These are phyloP conservation scores for Parastagonospora avenae DNA, from an alignment of 2,329 filamentous ascomycete species.

Conservation along the genomic window DNA sequence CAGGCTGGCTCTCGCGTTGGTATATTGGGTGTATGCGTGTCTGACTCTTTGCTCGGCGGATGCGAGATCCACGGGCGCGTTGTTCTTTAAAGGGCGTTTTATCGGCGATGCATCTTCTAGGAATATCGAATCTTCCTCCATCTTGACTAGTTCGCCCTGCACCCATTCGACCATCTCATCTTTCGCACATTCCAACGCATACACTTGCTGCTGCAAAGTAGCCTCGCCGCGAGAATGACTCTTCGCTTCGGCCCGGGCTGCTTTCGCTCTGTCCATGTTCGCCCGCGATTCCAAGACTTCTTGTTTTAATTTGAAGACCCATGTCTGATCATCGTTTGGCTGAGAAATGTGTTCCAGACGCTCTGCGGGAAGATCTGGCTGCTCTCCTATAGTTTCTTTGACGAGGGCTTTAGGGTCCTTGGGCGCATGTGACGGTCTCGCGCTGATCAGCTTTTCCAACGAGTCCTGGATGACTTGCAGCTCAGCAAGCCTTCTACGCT, in stretches of 20 bases:
- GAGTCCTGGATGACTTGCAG: constrained; percentile 55
- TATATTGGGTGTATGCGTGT: constrained; percentile 40
- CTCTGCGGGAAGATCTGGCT: constrained; percentile 44
- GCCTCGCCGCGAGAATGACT: constrained; percentile 1
- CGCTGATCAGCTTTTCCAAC: constrained; percentile 45
- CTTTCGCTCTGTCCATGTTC: constrained; percentile 39
- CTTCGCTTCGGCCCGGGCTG: constrained; percentile 21
- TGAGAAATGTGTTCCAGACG: constrained; percentile 32
- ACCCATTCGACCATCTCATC: constrained; percentile 59
- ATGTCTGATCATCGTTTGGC: constrained; percentile 25
- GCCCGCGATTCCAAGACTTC: constrained; percentile 44
- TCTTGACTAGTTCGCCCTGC: constrained; percentile 54
- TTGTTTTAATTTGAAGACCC: constrained; percentile 46
- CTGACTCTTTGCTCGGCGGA: constrained; percentile 33
- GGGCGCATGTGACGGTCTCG: constrained; percentile 38
- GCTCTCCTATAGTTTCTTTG: constrained; percentile 40
- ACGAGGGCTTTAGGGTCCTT: constrained; percentile 35
- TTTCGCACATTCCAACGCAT: constrained; percentile 52
- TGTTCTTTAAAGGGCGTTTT: constrained; percentile 21
- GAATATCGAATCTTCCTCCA: constrained; percentile 44
- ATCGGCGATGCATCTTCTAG: constrained; percentile 42
- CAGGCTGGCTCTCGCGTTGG: constrained; percentile 23
- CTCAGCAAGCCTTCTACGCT: constrained; percentile 53
- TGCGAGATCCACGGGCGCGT: constrained; percentile 14
- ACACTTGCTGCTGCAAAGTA: constrained; percentile 36